Conservation (phyloP, 2,329 filamentous ascomycete species). For the Exophiala oligosperma region DNA sequence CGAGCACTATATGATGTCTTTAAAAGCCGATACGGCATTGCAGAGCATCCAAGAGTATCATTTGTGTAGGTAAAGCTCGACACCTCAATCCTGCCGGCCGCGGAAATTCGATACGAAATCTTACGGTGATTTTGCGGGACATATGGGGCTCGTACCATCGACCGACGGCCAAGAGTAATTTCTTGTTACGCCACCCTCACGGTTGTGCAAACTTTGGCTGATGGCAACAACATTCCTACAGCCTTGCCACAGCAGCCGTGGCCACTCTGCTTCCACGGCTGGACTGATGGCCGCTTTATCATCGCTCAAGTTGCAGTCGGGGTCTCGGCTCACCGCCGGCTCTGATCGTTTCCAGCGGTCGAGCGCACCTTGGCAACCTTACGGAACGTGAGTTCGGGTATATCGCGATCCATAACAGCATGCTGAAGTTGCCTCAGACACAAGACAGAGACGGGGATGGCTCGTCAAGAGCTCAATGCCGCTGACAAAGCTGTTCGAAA, state of each 20-base stretch:
- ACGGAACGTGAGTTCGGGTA: constrained; percentile 10
- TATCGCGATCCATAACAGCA: constrained; percentile 5
- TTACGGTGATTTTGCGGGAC: constrained; percentile 2
- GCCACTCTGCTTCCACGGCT: constrained; percentile 1
- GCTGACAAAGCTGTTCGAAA: constrained; percentile 69
- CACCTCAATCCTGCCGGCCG: background rate
- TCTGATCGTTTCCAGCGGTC: constrained; percentile 2
- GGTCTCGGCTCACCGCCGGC: constrained; percentile 9
- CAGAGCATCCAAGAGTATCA: background rate
- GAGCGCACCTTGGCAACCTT: background rate
- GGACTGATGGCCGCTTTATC: background rate
- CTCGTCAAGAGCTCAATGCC: constrained; percentile 69
- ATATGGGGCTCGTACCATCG: constrained; percentile 1
- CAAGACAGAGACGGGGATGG: constrained; percentile 66
- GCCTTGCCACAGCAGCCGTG: background rate
- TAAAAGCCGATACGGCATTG: background rate
- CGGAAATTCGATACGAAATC: background rate
- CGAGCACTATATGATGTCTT: background rate
- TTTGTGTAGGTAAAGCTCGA: too few relatives aligned
- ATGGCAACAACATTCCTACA: background rate
- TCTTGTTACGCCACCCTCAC: background rate
- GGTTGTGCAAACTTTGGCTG: background rate
- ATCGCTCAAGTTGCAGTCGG: background rate
- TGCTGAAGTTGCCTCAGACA: constrained; percentile 9
- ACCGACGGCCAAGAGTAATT: constrained; percentile 13